Evolutionary conservation across 305 asterid species (phyloP).

Genomic region (Withania somnifera): DNA sequence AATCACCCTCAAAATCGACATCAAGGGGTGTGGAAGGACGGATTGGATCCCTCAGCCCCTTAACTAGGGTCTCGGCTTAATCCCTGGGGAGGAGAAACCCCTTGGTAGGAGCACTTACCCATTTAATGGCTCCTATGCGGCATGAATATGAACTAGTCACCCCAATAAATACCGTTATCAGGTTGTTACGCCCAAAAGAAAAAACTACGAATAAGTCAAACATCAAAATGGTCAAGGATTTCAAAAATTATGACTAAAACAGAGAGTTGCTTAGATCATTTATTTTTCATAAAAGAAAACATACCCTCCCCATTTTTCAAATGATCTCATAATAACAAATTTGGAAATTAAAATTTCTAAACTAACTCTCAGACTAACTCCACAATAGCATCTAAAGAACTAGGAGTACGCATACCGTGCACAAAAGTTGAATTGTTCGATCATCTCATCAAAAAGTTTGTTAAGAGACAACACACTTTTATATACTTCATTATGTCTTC

Average conservation of each 20-base stretch:
- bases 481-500: background rate
- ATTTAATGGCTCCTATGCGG: background rate
- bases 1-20: background rate
- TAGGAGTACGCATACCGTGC: background rate
- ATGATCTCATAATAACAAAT: background rate
- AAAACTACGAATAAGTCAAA: background rate
- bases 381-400: background rate
- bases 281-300: background rate
- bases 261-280: background rate
- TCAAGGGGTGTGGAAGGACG: background rate
- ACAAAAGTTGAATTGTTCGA: background rate
- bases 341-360: background rate
- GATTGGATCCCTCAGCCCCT: background rate
- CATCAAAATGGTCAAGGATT: background rate
- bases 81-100: background rate
- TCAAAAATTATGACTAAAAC: background rate
- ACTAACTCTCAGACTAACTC: background rate
- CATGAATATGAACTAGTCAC: background rate
- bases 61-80: background rate
- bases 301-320: background rate
- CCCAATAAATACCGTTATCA: background rate
- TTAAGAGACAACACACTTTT: background rate
- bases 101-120: background rate
- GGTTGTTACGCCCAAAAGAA: background rate
- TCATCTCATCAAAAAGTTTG: background rate